phyloP scores from a whole-genome alignment of 2,329 filamentous ascomycete genomes.

The Fusarium nelsonii region DNA sequence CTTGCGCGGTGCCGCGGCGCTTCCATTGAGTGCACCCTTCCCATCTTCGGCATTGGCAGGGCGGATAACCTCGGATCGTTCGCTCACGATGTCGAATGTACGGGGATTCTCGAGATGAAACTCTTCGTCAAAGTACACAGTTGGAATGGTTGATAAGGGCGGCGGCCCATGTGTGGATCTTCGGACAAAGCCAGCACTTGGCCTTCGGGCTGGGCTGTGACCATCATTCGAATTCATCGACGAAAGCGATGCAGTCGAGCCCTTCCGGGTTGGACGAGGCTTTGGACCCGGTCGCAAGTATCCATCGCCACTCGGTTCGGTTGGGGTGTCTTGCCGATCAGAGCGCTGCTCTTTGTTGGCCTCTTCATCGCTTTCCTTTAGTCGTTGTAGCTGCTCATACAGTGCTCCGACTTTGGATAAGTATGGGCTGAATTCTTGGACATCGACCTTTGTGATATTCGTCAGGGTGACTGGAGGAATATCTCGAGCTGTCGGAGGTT shows the following conservation, averaged over 20 bases:
- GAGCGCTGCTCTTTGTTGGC: constrained; percentile 58
- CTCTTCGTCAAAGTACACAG: constrained; percentile 93
- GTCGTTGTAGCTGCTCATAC: constrained; percentile 88
- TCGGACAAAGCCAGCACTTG: constrained; percentile 64
- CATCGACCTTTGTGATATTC: constrained; percentile 85
- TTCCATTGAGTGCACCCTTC: constrained; percentile 68
- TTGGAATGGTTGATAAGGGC: constrained; percentile 90
- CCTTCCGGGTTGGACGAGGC: constrained; percentile 49
- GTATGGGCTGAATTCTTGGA: constrained; percentile 85
- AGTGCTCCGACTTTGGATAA: constrained; percentile 85
- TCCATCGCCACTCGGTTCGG: constrained; percentile 55
- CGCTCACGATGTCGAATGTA: constrained; percentile 96
- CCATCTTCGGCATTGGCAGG: constrained; percentile 69
- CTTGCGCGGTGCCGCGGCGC: constrained; percentile 74
- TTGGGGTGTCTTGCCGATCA: constrained; percentile 59
- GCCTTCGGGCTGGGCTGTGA: constrained; percentile 57
- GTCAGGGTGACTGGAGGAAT: constrained; percentile 94
- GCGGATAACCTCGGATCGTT: constrained; percentile 94
- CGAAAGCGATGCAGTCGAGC: constrained; percentile 59
- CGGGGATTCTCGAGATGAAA: constrained; percentile 96
- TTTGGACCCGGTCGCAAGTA: constrained; percentile 60
- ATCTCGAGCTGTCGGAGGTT: constrained; percentile 85
- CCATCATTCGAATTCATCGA: constrained; percentile 65
- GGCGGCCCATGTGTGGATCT: constrained; percentile 79
- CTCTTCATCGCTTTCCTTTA: constrained; percentile 82